Base-by-base conservation (phyloP, 257 asterid species). In the Solanum gracilifrons region DNA sequence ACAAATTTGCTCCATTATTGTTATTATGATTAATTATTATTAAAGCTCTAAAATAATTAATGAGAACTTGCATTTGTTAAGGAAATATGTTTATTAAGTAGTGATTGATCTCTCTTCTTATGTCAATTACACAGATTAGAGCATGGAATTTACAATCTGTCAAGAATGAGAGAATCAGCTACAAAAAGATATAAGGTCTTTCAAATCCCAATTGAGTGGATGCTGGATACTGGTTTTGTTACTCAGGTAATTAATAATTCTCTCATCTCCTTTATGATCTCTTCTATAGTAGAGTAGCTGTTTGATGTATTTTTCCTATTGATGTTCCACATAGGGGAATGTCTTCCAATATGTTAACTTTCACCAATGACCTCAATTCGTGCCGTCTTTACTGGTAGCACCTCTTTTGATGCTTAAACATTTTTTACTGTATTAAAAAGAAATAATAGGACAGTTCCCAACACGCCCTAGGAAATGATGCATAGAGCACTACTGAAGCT, bases 101-200 rank as follows among this genome's bases (percentile, higher is more conserved):
- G 15, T 77, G 36, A 41, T 7, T 77, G 83, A 36, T 75, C 58
- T 23, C 46, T 13, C 27, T 64, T 84, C 39, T 64, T 64, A 84
- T 37, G 25, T 64, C 66, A 16, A 21, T 86, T 86, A 55, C 36
- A 80, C 93, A 96, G 99, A 92, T 90, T 97, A 93, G 99, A 97
- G 94, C 99, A 93, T 27, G 93, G 98, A 20, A 94, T 92, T 76
- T 94, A 94, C 87, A 97, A 92, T 91, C 88, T 97, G 86, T 93
- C 99, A 9, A 91, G 99, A 88, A 91, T 94, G 96, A 96, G 98
- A 88, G 99, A 97, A 88, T 91, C 97, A 3, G 97, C 99, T 69
- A 85, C 95, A 1, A 93, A 92, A 86, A 88, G 98, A 80, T 97
- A 93, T 87, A 96, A 93, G 88, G 87, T 92, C 71, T 95, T 92